Percentiles rank a stretch among this genome's conserved stretches.
Conservation (phyloP, 805 yeast species). For the Wickerhamiella qilinensis region DNA sequence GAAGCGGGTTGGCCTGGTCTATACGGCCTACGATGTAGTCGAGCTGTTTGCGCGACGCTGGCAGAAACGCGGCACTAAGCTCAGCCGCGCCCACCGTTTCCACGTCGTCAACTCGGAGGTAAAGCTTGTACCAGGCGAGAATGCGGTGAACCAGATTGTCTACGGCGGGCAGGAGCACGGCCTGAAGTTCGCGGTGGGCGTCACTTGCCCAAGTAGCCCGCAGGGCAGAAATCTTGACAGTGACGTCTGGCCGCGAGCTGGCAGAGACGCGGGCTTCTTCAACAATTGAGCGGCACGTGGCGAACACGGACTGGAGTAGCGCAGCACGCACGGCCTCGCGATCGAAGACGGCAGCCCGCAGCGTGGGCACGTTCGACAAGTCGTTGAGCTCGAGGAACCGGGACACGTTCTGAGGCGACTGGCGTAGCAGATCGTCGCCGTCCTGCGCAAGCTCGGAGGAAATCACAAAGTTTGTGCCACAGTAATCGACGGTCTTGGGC, state of each 20-base stretch:
- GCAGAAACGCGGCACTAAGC: conserved; percentile 15
- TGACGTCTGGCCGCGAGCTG: conserved; percentile 7
- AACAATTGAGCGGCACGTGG: conserved; percentile 18
- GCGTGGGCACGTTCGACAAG: conserved; percentile 13
- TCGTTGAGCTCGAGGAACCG: conserved; percentile 12
- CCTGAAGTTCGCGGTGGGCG: conserved; percentile 26
- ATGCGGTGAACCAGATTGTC: conserved; percentile 8
- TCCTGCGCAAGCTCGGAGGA: conserved; percentile 12
- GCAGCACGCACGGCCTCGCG: conserved; percentile 7
- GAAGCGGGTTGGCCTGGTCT: conserved; percentile 8
- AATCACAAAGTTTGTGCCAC: conserved; percentile 7
- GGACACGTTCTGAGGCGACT: conserved; percentile 17
- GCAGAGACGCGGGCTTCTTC: conserved; percentile 6
- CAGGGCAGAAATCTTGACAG: conserved; percentile 8
- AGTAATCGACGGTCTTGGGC: conserved; percentile 1
- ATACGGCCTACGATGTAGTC: conserved; percentile 21
- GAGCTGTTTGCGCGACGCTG: conserved; percentile 16
- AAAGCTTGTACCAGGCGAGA: conserved; percentile 25
- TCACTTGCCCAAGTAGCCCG: conserved; percentile 20
- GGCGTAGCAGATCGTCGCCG: conserved; percentile 15
- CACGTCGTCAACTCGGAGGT: conserved; percentile 23
- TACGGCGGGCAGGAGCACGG: conserved; percentile 16
- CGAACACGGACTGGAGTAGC: conserved; percentile 14
- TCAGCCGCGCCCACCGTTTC: conserved; percentile 13
- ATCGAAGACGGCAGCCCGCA: conserved; percentile 11